Base-by-base conservation (phyloP, 805 yeast species). In the Metschnikowia henanensis region DNA sequence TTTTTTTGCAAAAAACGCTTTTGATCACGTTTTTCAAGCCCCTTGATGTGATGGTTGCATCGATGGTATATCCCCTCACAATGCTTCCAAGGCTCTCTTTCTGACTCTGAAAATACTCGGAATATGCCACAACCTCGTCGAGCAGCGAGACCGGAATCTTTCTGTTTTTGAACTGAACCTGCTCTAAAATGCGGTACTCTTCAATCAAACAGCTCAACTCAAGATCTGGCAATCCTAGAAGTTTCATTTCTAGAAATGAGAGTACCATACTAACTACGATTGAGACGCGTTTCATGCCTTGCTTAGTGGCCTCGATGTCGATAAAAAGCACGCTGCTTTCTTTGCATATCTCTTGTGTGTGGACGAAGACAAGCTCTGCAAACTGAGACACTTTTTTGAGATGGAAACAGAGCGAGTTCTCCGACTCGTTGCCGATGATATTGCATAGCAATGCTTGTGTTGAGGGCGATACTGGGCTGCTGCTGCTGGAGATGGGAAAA, bases 401-500 rank as follows among this genome's bases (percentile, higher is more conserved):
- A 15, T 52, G 55, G 5, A 70, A 59, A 47, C 75, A 73, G 5
- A 84, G 55, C 0, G 88, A 77, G 0, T 74, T 75, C 2, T 51
- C 43, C 4, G 80, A 62, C 61, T 85, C 92, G 58, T 80, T 82
- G 1, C 92, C 92, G 38, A 83, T 61, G 0, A 84, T 41, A 36
- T 76, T 76, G 41, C 80, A 72, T 83, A 88, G 80, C 3, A 73
- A 58, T 9, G 60, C 60, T 23, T 66, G 61, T 35, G 65, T 70
- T 8, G 71, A 56, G 4, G 39, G 23, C 4, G 52, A 37, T 1
- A 40, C 29, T 8, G 20, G n/a, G 6, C 29, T 34, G 10, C 23
- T n/a, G 31, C 40, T 23, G 25, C 19, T 20, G 9, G 21, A 13
- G 43, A 70, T 47, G 0, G 81, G 83, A 58, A 79, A 82, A 16